Conservation (phyloP, 2,329 filamentous ascomycete species). For the Hymenoscyphus infarciens region DNA sequence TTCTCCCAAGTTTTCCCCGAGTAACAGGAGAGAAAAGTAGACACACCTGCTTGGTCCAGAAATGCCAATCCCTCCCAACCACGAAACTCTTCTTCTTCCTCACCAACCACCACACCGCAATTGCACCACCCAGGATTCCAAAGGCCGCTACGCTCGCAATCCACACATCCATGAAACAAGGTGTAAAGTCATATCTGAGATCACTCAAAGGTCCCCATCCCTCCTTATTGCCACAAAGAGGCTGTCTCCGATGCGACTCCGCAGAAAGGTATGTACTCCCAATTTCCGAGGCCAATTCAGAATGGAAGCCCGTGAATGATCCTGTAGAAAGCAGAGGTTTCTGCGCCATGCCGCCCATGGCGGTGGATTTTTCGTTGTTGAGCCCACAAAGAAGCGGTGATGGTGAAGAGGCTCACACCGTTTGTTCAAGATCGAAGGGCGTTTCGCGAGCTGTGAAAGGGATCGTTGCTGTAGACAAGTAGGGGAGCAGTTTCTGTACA, state of each 20-base stretch:
- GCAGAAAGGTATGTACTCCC: slow-evolving; percentile 58
- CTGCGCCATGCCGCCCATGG: slow-evolving; percentile 19
- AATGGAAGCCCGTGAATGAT: slow-evolving; percentile 58
- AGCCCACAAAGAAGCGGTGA: slow-evolving; percentile 5
- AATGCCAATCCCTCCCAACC: slow-evolving; percentile 82
- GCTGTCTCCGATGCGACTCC: slow-evolving; percentile 46
- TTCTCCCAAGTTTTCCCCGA: not conserved
- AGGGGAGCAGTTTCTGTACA: no score
- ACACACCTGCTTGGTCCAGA: slow-evolving; percentile 84
- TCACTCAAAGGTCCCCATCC: slow-evolving; percentile 94
- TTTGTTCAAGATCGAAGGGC: not conserved
- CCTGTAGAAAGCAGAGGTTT: slow-evolving; percentile 44
- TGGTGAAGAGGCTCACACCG: not conserved
- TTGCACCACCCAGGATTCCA: slow-evolving; percentile 72
- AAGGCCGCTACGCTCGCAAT: slow-evolving; percentile 73
- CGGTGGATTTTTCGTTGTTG: slow-evolving; percentile 14
- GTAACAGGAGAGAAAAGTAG: slow-evolving; percentile 12
- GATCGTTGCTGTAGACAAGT: not conserved
- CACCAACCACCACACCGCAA: slow-evolving; percentile 77
- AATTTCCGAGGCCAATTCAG: slow-evolving; percentile 42
- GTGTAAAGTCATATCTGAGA: slow-evolving; percentile 87
- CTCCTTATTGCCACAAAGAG: slow-evolving; percentile 82
- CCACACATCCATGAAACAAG: slow-evolving; percentile 94
- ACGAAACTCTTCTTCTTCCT: slow-evolving; percentile 63
- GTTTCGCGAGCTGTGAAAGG: not conserved